Conservation (phyloP, 768 basidiomycete species). For the Fibroporia radiculosa region DNA sequence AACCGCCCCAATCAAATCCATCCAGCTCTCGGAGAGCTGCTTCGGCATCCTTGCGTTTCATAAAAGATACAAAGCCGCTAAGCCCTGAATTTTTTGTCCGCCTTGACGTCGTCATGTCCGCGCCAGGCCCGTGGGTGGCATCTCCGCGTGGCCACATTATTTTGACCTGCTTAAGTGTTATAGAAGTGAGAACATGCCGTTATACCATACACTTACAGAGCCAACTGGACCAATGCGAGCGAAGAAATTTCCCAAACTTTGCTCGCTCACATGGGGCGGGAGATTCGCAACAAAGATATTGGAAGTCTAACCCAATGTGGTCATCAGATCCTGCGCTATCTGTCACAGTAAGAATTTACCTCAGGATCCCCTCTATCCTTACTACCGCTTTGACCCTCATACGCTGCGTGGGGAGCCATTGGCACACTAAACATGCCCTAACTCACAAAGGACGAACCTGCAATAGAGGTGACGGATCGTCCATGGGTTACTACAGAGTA, state of each 20-base stretch:
- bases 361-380: slow-evolving; percentile 85
- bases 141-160: slow-evolving; percentile 99
- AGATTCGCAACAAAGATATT: slow-evolving; percentile 96
- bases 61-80: slow-evolving; percentile 95
- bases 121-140: slow-evolving; percentile 54
- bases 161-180: slow-evolving; percentile 54
- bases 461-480: slow-evolving; percentile 85
- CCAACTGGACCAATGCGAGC: slow-evolving; percentile 90
- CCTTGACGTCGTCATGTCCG: slow-evolving; percentile 68
- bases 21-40: slow-evolving; percentile 83
- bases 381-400: slow-evolving; percentile 86
- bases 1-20: slow-evolving; percentile 93
- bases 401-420: slow-evolving; percentile 38
- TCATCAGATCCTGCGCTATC: not conserved
- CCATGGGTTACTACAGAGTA: slow-evolving; percentile 36
- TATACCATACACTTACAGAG: slow-evolving; percentile 46
- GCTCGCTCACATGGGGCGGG: slow-evolving; percentile 81
- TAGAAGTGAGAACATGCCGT: not conserved
- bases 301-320: slow-evolving; percentile 55
- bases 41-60: slow-evolving; percentile 91
- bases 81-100: slow-evolving; percentile 68
- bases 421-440: no score
- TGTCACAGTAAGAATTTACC: slow-evolving; percentile 32
- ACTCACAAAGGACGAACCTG: slow-evolving; percentile 54
- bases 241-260: slow-evolving; percentile 82